phyloP scores from a whole-genome alignment of 129 eudicot genomes.

The Escallonia rubra region DNA sequence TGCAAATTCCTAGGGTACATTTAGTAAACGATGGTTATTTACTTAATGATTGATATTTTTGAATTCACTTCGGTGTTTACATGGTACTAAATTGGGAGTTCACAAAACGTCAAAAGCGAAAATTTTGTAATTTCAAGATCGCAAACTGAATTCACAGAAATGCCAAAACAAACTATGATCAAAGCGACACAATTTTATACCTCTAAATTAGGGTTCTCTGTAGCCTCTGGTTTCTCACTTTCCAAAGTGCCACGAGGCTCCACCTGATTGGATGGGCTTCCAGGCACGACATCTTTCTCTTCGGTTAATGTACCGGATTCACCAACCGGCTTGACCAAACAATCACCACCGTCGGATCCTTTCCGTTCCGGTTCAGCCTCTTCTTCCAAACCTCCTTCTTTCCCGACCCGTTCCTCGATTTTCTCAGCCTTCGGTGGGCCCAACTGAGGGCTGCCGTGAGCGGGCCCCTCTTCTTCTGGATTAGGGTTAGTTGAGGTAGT shows the following conservation, averaged over 20 bases:
- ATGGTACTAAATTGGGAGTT: no score
- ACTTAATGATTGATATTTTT: no score
- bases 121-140: no score
- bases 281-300: slow-evolving; percentile 8
- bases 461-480: not conserved
- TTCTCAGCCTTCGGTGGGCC: slow-evolving; percentile 7
- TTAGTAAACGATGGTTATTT: no score
- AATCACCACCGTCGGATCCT: slow-evolving; percentile 13
- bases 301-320: slow-evolving; percentile 11
- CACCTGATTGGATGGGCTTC: slow-evolving; percentile 3
- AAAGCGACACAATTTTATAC: no score
- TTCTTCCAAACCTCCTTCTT: slow-evolving; percentile 18
- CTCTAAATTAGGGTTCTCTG: slow-evolving; percentile 8
- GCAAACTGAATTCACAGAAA: no score
- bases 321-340: slow-evolving; percentile 19
- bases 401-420: slow-evolving; percentile 1
- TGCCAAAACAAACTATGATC: no score
- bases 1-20: no score
- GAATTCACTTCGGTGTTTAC: no score
- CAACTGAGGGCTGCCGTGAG: not conserved
- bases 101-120: no score
- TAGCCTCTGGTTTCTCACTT: slow-evolving; percentile 11
- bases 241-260: slow-evolving; percentile 2
- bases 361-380: slow-evolving; percentile 7
- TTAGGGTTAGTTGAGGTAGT: slow-evolving; percentile 24